Evolutionary conservation across 1,284 basidiomycete species (phyloP).

Genomic region (Puccinia coronata): DNA sequence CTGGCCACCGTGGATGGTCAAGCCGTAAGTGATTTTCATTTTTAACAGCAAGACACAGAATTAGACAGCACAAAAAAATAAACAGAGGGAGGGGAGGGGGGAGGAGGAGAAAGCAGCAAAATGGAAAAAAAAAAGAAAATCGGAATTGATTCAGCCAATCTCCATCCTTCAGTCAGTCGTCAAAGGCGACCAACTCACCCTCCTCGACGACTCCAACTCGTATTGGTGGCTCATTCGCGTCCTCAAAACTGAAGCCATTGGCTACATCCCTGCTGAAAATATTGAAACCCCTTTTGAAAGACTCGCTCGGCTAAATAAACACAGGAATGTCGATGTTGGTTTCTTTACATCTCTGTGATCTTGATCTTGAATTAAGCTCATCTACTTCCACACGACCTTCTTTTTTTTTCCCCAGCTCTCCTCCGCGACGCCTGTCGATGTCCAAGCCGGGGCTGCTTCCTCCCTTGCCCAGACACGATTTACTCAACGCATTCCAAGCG

Average conservation of each 20-base stretch:
- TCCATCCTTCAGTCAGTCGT: constrained; percentile 67
- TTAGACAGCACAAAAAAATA: too few species aligned
- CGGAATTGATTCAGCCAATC: neutral
- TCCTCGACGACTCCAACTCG: constrained; percentile 94
- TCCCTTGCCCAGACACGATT: constrained; percentile 55
- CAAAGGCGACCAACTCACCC: constrained; percentile 87
- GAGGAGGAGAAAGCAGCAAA: neutral
- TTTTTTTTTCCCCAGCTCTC: constrained; percentile 57
- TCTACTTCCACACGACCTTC: too few species aligned
- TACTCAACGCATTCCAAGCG: constrained; percentile 53
- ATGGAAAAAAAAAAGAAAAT: neutral
- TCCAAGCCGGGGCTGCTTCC: constrained; percentile 55
- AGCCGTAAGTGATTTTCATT: constrained; percentile 64
- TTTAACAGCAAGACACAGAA: too few species aligned
- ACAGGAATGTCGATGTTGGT: constrained; percentile 91
- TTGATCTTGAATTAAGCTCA: too few species aligned
- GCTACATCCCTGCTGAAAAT: constrained; percentile 98
- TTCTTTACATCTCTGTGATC: too few species aligned
- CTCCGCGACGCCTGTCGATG: constrained; percentile 56
- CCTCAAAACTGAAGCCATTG: constrained; percentile 96
- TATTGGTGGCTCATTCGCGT: constrained; percentile 98
- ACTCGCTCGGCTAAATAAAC: constrained; percentile 91
- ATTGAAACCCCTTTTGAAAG: constrained; percentile 98
- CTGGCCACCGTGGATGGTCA: constrained; percentile 94
- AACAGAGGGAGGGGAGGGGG: too few species aligned